Percentiles rank a stretch among this genome's conserved stretches.
Conservation (phyloP, 768 basidiomycete species). For the Atractiella rhizophila region DNA sequence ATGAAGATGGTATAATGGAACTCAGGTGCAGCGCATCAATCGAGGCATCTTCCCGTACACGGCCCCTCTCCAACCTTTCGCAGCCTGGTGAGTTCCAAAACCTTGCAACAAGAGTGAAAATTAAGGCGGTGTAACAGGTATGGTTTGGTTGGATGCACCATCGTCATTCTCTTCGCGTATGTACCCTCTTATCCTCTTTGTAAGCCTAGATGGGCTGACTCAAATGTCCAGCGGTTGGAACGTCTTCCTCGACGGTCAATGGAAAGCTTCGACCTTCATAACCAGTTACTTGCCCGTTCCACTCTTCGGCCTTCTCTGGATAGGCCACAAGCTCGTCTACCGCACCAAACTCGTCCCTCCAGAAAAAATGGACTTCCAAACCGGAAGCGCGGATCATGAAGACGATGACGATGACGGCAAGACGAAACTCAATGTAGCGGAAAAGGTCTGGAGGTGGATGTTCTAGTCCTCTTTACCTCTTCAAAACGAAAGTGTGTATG, state of each 20-base stretch:
- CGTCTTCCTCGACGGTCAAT: conserved; percentile 32
- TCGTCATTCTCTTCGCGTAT: too few relatives aligned
- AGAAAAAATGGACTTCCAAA: conserved; percentile 62
- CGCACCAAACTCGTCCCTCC: conserved; percentile 28
- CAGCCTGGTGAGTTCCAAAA: too few relatives aligned
- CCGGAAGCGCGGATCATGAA: too few relatives aligned
- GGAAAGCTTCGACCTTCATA: conserved; percentile 44
- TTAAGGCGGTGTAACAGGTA: too few relatives aligned
- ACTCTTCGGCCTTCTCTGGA: conserved; percentile 54
- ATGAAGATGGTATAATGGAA: neutral
- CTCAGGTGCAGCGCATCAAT: conserved; percentile 25
- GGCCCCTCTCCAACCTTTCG: conserved; percentile 29
- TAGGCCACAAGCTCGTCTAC: conserved; percentile 33
- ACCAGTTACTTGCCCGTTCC: conserved; percentile 49
- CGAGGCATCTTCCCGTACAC: conserved; percentile 24
- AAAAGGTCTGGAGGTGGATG: too few relatives aligned
- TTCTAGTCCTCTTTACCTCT: too few relatives aligned
- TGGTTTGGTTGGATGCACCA: too few relatives aligned
- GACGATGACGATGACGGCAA: too few relatives aligned
- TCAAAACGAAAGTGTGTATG: too few relatives aligned
- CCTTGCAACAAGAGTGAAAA: too few relatives aligned
- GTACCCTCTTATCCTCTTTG: too few relatives aligned
- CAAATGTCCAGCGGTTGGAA: conserved; percentile 15
- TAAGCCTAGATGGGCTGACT: conserved; percentile 4
- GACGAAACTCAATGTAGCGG: too few relatives aligned